Evolutionary conservation across 2,329 filamentous ascomycete genomes (phyloP), one percentile per base, ranked within the genome.

Genomic region (Corynespora cassiicola): DNA sequence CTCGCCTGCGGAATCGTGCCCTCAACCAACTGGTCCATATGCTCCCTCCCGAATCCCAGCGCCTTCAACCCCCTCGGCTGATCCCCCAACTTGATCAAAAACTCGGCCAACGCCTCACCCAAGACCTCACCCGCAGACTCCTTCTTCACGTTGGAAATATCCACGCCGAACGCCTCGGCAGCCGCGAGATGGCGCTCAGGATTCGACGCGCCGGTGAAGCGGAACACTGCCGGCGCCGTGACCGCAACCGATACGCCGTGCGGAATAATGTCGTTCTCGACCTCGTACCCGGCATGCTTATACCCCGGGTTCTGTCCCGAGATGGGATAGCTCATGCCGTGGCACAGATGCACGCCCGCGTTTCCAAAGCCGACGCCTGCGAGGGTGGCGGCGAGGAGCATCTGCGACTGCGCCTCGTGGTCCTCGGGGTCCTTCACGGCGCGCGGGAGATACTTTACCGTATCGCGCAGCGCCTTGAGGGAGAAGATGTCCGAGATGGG

Each of bases 401-500:
- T 99, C 69, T 97, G 85, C 20, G 82, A 87, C 70, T 99, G 94
- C 0, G 95, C 95, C 68, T 97, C 94, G 45, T 82, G 78, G 66
- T 99, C 94, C 21, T 96, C 90, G 0, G 92, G 90, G 58, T 97
- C 88, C 41, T 79, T 84, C 3, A 95, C 88, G 0, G 90, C 87
- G 39, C 92, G 83, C 0, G 92, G 94, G 0, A 99, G 84, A 62
- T 96, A 99, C 71, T 96, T 91, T 50, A 96, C 84, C 0, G 91
- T 96, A 56, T 82, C 81, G 19, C 82, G 79, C 5, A 99, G 79
- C 0, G 94, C 91, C 55, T 88, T 86, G 14, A 99, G 78, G 3
- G 89, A 95, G 75, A 99, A 99, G 52, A 99, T 92, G 65, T 99
- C 94, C 27, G 88, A 95, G 56, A 99, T 99, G 2, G 94, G 94